phyloP scores from a whole-genome alignment of 1,139 yeast genomes.

The Saccharomyces uvarum region DNA sequence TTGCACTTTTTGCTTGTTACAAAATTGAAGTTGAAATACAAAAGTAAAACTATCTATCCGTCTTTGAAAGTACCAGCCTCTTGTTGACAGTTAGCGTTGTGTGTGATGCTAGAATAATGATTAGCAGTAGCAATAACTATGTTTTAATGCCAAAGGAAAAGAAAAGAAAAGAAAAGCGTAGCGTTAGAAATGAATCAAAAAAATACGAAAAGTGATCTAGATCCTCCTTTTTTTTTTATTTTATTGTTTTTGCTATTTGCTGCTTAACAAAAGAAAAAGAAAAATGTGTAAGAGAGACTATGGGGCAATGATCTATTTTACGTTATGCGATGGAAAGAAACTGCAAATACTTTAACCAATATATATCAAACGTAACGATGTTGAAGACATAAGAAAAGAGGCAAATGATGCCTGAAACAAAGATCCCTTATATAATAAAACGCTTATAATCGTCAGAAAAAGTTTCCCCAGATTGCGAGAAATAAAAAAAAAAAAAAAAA shows the following conservation, averaged over 20 bases:
- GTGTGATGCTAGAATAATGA: not conserved
- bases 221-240: not conserved
- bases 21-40: not conserved
- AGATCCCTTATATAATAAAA: not conserved
- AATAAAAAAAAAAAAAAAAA: not conserved
- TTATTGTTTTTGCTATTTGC: not conserved
- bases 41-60: not conserved
- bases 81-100: not conserved
- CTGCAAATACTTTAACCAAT: not conserved
- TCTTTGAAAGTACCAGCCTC: not conserved
- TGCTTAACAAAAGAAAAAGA: not conserved
- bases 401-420: not conserved
- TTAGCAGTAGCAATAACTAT: not conserved
- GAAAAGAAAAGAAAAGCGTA: not conserved
- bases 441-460: not conserved
- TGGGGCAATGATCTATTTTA: not conserved
- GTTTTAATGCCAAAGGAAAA: not conserved
- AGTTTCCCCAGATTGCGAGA: constrained; percentile 2
- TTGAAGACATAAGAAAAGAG: not conserved
- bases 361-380: not conserved
- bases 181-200: not conserved
- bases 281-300: not conserved
- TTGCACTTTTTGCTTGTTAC: not conserved
- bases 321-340: not conserved
- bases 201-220: not conserved